Evolutionary conservation across 495 filamentous ascomycete genomes (phyloP), one percentile per base, ranked within the genome.

Genomic region (Penicillium mononematosum): DNA sequence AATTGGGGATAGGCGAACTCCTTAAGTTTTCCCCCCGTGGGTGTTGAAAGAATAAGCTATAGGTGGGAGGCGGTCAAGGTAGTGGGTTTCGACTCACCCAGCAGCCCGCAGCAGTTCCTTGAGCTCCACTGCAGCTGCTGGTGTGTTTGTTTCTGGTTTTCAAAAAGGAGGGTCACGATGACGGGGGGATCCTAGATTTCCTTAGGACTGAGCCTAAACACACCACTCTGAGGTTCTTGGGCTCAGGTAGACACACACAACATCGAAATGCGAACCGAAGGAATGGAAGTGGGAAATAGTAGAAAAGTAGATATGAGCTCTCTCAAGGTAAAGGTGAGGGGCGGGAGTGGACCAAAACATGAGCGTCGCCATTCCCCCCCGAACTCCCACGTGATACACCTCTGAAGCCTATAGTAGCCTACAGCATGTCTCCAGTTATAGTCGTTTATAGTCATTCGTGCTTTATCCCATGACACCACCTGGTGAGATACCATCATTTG

Each of bases 301-400:
- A 36, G n/a, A 34, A 41, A 43, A 22, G 50, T 38, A 24, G 25
- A 24, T n/a, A 27, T 45, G 51, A 53, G 49, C 49, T 50, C 49
- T 50, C 50, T 48, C 17, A 32, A 25, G 61, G 53, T 46, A 59
- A 49, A 56, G 62, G 57, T 51, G 62, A 65, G 65, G 65, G 62
- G 64, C 64, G 64, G 61, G 50, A 52, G 64, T 64, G 65, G 62
- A 63, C 54, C 65, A 67, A 67, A 67, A 67, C 65, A 65, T 58
- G 31, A 43, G 29, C 48, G 57, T 25, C 31, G 41, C 29, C 45
- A 39, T 48, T 48, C 27, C 27, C 45, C 22, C 45, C 45, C 58
- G 53, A 61, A 60, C 53, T 38, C 57, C 63, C 66, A 69, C 66
- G 66, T 69, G 66, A 69, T 66, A 49, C 53, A 66, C 63, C 59